Base-by-base conservation (phyloP, 768 basidiomycete species). In the Kwoniella heveanensis region DNA sequence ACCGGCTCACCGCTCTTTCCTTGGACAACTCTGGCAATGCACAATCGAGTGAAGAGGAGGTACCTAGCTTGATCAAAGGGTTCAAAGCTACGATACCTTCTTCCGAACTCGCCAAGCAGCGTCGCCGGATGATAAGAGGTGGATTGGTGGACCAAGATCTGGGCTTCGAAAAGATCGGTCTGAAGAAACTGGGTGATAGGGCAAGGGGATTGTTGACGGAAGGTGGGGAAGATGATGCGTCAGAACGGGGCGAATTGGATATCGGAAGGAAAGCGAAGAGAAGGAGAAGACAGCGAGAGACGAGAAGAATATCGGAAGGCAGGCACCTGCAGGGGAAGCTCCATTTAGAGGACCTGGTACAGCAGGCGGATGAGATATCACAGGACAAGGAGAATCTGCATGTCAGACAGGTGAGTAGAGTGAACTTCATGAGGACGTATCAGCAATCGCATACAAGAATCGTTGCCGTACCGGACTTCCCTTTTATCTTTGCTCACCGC, bases 51-150 rank as follows among this genome's bases (percentile, higher is more conserved):
- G 36, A 67, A 54, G 69, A 59, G 44, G 68, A 67, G 37, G 54
- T 49, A 29, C 68, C 74, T 15, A 67, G 68, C 71, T 83, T 98
- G 32, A 82, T 96, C 46, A 86, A 89, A 49, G 95, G 95, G 0
- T 98, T 97, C 80, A 89, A 91, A 73, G 95, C 95, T 19, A 97
- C 95, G 1, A 90, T 96, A 47, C 95, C 95, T 13, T 90, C 89
- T 74, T 86, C 93, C 39, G 89, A 92, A 69, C 85, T 87, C 75
- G 85, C 90, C 57, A 88, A 89, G 65, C 83, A 86, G 15, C 83
- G 92, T 64, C 81, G 93, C 66, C 81, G 92, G 62, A 88, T 91
- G 78, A 86, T 90, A 80, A 84, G 93, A 49, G 78, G 79, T 29
- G 79, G 74, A 9, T 50, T 79, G 22, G 78, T 75, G 15, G 79